Conservation (phyloP, 1,139 yeast species). For the Nakaseomyces kungkrabaensis region DNA sequence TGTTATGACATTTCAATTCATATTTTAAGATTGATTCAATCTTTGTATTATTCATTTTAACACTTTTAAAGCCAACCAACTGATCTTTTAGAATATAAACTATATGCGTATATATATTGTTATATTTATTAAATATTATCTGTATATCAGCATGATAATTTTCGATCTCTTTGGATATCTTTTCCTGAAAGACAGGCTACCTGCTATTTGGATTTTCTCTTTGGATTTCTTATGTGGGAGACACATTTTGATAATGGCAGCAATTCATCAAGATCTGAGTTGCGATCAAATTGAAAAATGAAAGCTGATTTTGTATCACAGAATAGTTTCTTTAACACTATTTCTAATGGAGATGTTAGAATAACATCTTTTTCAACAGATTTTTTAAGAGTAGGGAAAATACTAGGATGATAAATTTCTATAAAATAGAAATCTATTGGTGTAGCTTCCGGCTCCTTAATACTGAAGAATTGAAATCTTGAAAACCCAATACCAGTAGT, state of each 20-base stretch:
- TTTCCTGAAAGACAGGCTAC: too few species aligned
- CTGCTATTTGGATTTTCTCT: not conserved
- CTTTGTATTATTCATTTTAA: slow-evolving; percentile 1
- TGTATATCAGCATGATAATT: too few species aligned
- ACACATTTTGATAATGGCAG: slow-evolving; percentile 10
- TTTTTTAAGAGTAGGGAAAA: slow-evolving; percentile 11
- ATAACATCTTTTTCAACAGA: slow-evolving; percentile 7
- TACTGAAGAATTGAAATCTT: slow-evolving; percentile 15
- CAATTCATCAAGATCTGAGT: slow-evolving; percentile 5
- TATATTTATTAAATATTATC: too few species aligned
- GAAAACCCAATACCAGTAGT: slow-evolving; percentile 17
- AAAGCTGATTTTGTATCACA: slow-evolving; percentile 21
- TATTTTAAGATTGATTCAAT: not conserved
- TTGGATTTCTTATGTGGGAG: slow-evolving; percentile 8
- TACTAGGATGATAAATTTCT: slow-evolving; percentile 17
- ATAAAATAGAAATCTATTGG: slow-evolving; percentile 21
- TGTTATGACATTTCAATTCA: not conserved
- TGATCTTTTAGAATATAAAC: not conserved
- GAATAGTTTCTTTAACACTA: slow-evolving; percentile 20
- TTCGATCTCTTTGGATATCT: too few species aligned
- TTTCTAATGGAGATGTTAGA: slow-evolving; percentile 17
- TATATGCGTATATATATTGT: not conserved
- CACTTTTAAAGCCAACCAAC: not conserved
- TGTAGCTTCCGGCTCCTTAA: slow-evolving; percentile 4
- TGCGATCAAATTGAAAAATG: slow-evolving; percentile 11